Base-by-base conservation (phyloP, 1,284 basidiomycete genomes). In the Ganoderma sinense region DNA sequence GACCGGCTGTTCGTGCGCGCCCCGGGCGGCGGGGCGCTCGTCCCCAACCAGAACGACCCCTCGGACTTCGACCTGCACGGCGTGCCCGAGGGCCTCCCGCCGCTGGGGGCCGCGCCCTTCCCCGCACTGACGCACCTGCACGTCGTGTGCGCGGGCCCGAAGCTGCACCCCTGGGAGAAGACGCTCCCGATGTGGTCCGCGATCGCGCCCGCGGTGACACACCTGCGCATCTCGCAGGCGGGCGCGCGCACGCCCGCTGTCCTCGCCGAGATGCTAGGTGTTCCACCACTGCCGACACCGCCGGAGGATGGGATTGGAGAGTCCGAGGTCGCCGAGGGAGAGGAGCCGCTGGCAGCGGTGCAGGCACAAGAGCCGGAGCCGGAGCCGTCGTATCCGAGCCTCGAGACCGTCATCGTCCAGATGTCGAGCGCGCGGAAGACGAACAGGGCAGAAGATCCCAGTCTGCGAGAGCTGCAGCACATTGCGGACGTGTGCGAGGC, bases 131-230 rank as follows among this genome's bases (percentile, higher is more conserved):
- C 55, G 14, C 70, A 68, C 64, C 65, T 74, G 14, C 73, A 74
- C 45, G 61, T 71, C 73, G 66, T 72, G n/a, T 64, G 56, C 45
- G 59, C 67, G 1, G 69, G 55, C 39, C 61, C 65, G 20, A 74
- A 74, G 62, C 67, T 74, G 56, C 73, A 74, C 36, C 67, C 69
- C 2, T 74, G 73, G 73, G 67, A 74, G 55, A 45, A 70, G 56
- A 72, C 73, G 31, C 71, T 74, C 11, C 73, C 69, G 64, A 65
- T 43, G 23, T 74, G 73, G 73, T 58, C 69, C 5, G 55, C 53
- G 26, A 60, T 69, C 56, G 71, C 73, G n/a, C 73, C 73, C 2
- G 55, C 63, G 16, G 39, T 72, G 20, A 72, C 65, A 2, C 71
- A 71, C 43, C 63, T 74, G 18, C 73, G 71, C 51, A 58, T 74